Percentiles rank a stretch among this genome's conserved stretches.
These are phyloP conservation scores for Meredithiella fracta DNA, from an alignment of 2,329 filamentous ascomycete genomes.

Conservation along the genomic window DNA sequence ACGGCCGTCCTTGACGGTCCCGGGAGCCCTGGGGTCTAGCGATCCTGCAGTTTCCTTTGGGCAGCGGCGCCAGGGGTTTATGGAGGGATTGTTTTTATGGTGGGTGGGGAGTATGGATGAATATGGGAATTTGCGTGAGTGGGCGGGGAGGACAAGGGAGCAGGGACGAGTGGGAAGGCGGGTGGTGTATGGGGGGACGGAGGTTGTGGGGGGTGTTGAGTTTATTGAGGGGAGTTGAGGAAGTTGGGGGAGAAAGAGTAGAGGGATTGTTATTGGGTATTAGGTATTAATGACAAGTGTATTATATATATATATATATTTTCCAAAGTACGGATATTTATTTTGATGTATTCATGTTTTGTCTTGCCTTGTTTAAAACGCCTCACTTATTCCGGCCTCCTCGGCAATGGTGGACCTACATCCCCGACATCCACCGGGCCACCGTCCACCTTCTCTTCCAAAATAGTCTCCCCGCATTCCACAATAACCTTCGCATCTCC, in stretches of 20 bases:
- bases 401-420: conserved; percentile 8
- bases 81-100: conserved; percentile 83
- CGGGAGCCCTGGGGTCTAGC: conserved; percentile 25
- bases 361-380: no score
- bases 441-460: not conserved
- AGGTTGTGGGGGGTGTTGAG: conserved; percentile 52
- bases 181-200: conserved; percentile 90
- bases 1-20: conserved; percentile 28
- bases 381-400: conserved; percentile 1
- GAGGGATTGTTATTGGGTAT: no score
- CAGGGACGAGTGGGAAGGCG: conserved; percentile 46
- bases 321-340: no score
- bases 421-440: not conserved
- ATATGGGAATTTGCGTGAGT: conserved; percentile 93
- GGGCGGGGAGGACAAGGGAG: conserved; percentile 63
- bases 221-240: conserved; percentile 50
- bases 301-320: no score
- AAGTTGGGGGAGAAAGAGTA: conserved; percentile 38
- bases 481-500: not conserved
- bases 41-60: conserved; percentile 77
- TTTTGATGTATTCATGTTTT: no score
- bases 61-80: conserved; percentile 75
- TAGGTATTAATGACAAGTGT: no score
- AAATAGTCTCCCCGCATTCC: not conserved
- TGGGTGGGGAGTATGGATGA: conserved; percentile 98